A percentile compares a stretch with the other conserved stretches of the same genome.
Conservation (phyloP, 2,329 filamentous ascomycete species). For the Aphanoascus verrucosus region DNA sequence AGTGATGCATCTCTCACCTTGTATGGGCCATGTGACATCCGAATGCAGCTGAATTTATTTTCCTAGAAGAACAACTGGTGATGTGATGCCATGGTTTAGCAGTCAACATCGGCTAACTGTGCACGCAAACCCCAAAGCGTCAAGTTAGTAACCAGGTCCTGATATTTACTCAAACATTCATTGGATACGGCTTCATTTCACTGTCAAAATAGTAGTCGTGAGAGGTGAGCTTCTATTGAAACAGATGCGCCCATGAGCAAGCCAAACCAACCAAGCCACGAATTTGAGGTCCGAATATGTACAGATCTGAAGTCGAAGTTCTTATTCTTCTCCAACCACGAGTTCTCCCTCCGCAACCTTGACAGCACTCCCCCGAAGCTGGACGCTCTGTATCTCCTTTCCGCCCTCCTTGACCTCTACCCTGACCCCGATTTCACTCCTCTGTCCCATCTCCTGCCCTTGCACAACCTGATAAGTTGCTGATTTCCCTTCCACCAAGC, state of each 20-base stretch:
- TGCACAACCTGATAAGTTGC: constrained; percentile 30
- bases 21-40: too few species aligned
- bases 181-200: too few species aligned
- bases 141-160: not conserved
- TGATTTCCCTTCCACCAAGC: constrained; percentile 28
- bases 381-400: constrained; percentile 13
- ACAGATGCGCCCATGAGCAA: too few species aligned
- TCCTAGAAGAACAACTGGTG: too few species aligned
- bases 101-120: not conserved
- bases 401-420: constrained; percentile 31
- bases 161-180: not conserved
- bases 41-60: too few species aligned
- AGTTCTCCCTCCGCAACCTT: constrained; percentile 17
- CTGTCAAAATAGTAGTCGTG: too few species aligned
- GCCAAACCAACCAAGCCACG: not conserved
- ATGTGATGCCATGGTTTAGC: too few species aligned
- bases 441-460: constrained; percentile 43
- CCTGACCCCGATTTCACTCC: constrained; percentile 39
- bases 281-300: not conserved
- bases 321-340: constrained; percentile 11
- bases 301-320: not conserved
- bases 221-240: too few species aligned
- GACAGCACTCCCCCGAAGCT: constrained; percentile 16
- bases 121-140: not conserved
- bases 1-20: too few species aligned